Evolutionary conservation across 495 filamentous ascomycete species (phyloP), one percentile per base, ranked within the genome.

Genomic region (Ascobolus immersus): DNA sequence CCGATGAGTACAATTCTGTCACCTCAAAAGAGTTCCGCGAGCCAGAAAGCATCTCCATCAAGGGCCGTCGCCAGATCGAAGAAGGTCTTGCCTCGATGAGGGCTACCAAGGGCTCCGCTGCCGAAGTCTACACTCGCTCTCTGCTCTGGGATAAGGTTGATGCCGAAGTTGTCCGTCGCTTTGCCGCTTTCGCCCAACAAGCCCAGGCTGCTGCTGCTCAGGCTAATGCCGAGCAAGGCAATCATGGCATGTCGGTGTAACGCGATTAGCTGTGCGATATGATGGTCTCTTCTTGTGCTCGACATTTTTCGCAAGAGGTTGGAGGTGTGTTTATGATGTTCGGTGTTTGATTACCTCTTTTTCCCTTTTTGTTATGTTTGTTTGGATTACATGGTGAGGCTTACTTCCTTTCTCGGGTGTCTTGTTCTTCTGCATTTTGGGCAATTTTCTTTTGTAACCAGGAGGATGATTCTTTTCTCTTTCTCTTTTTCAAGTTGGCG

Each of bases 71-170:
- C 39, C 80, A 76, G 44, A 64, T 96, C 28, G 79, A 77, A 34
- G 77, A 90, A 44, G 71, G 78, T 7, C 61, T 93, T 21, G 72
- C 74, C 39, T 71, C 64, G 18, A 77, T 89, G 71, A 68, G 79
- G 39, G 62, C 55, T 49, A 62, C 59, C 45, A 70, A 74, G 45
- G 58, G 67, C 36, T 64, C 62, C 33, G 77, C 67, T 22, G 73
- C 76, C 19, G 80, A 90, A 45, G 77, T 93, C 26, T 92, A 94
- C 55, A 86, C 79, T 18, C 63, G 84, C 19, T 86, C 77, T 32
- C 63, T 96, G 38, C 71, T 96, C 44, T 93, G 81, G 81, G 81
- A 92, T 45, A 72, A 75, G 49, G 77, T 96, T 39, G 80, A 89
- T 28, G 59, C 69, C 40, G 80, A 96, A 47, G 77, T 93, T 28